Base-by-base conservation (phyloP, 164 flowering plant genomes). In the Liriodendron chinense region DNA sequence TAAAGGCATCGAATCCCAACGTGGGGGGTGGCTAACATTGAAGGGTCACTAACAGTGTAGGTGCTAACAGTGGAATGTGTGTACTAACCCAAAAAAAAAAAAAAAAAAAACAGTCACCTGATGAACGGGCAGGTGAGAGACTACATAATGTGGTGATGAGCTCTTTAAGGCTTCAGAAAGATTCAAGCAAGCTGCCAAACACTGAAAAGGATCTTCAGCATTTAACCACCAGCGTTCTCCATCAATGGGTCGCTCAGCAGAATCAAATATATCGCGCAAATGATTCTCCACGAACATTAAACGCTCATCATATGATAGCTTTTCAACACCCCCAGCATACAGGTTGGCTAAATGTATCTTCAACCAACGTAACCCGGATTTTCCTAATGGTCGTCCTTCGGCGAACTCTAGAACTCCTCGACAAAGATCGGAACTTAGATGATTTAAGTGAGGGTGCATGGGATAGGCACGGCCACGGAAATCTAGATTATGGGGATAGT, bases 201-300 rank as follows among this genome's bases (percentile, higher is more conserved):
- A 96, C 82, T 96, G 99, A 50, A 96, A 94, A 76, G 99, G 99
- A 85, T 96, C 99, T 81, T 96, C 99, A 63, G 99, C 99, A 34
- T 76, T 86, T 78, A 93, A 85, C 99, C 99, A 96, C 99, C 99
- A 96, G 7, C 89, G 84, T 56, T 88, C 86, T 72, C 99, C 98
- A 80, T 87, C 82, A 16, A 92, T 65, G 69, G 99, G 93, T 71
- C 87, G 86, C 18, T 88, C 90, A 59, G 98, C 98, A 68, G 99
- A 93, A 79, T 93, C 96, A 77, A 93, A 82, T 81, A 93, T 86
- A 71, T 96, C 93, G 74, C 70, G 80, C 73, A 92, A 72, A 86
- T 96, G 96, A 70, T 86, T 88, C 62, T 96, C 97, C 66, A 91
- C 94, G 84, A 96, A 96, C 61, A 82, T 84, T 67, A 92, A 71